Base-by-base conservation (phyloP, 2,329 filamentous ascomycete genomes). In the Chaetomiaceae sp. region DNA sequence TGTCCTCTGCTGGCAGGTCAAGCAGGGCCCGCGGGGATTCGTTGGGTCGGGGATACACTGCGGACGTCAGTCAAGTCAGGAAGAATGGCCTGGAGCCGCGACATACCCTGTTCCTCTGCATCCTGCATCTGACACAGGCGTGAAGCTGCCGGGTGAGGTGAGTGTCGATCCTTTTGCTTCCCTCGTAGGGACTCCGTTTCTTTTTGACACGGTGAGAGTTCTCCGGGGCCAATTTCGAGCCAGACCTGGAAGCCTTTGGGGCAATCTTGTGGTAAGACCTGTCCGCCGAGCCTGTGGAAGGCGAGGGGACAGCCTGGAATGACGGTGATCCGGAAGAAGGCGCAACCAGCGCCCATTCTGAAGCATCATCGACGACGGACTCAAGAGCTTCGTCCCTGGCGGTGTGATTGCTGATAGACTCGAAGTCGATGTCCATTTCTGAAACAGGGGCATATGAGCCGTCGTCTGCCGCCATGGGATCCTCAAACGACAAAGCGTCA, bases 21-120 rank as follows among this genome's bases (percentile, higher is more conserved):
- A 48, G 36, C 63, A 65, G 5, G 63, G 59, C 0, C 63, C 63
- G 20, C 54, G 55, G 6, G 60, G 60, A 39, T 65, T 61, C n/a
- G 42, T 51, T 5, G 63, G 62, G 23, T 65, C 61, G 5, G 62
- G 62, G 22, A 61, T 58, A 22, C 63, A 65, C 63, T 65, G n/a
- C 11, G 27, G 9, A 31, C 8, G 27, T 31, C 4, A n/a, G 14
- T 17, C 29, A n/a, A 15, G 14, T 20, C 17, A 20, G 6, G 6
- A 3, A 37, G n/a, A 19, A 22, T 17, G 42, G 17, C 11, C 23
- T 19, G 31, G 14, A 25, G 12, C 44, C 7, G 33, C n/a, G 11
- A 4, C 33, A 20, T 38, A 62, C 62, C 42, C 61, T 59, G 43
- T 63, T 62, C 36, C 62, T 57, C 33, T 63, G 61, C 55, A 64